A percentile compares a stretch with the other conserved stretches of the same genome.
These are phyloP conservation scores for Calonectria hawksworthii DNA, from an alignment of 2,329 filamentous ascomycete genomes.

Conservation along the genomic window DNA sequence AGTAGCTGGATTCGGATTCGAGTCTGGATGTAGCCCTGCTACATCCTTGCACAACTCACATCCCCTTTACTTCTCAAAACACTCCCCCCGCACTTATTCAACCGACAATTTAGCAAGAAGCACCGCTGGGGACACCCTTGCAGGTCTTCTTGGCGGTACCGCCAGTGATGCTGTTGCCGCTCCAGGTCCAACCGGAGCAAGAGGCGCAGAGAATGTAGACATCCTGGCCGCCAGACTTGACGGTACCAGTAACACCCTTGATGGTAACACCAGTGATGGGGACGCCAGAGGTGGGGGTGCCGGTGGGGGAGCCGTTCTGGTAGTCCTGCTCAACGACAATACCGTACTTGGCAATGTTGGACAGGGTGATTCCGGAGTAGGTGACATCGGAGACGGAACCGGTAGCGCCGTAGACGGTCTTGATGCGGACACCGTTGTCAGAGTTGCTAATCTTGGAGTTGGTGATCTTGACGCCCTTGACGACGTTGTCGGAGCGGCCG, in stretches of 20 bases:
- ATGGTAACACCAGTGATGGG: constrained; percentile 65
- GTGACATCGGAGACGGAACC: constrained; percentile 60
- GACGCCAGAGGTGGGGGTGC: constrained; percentile 61
- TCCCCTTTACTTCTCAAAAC: neutral
- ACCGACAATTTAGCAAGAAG: constrained; percentile 33
- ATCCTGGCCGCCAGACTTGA: constrained; percentile 53
- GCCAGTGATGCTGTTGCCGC: constrained; percentile 62
- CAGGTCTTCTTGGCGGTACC: constrained; percentile 56
- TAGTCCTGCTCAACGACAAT: constrained; percentile 61
- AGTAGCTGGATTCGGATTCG: neutral
- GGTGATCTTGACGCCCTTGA: constrained; percentile 64
- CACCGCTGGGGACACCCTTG: constrained; percentile 44
- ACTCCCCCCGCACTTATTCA: neutral
- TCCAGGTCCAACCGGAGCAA: constrained; percentile 67
- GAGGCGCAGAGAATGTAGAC: constrained; percentile 69
- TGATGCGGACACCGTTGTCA: constrained; percentile 66
- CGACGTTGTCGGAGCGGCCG: constrained; percentile 65
- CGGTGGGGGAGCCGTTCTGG: constrained; percentile 61
- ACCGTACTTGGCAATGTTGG: constrained; percentile 57
- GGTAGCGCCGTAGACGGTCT: constrained; percentile 62
- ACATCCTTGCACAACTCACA: neutral
- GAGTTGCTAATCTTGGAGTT: constrained; percentile 65
- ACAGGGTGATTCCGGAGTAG: constrained; percentile 59
- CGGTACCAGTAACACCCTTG: constrained; percentile 58
- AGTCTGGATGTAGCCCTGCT: neutral